Percentiles rank a stretch among this genome's conserved stretches.
Conservation (phyloP, 2,329 filamentous ascomycete species). For the Phyllachora maydis region DNA sequence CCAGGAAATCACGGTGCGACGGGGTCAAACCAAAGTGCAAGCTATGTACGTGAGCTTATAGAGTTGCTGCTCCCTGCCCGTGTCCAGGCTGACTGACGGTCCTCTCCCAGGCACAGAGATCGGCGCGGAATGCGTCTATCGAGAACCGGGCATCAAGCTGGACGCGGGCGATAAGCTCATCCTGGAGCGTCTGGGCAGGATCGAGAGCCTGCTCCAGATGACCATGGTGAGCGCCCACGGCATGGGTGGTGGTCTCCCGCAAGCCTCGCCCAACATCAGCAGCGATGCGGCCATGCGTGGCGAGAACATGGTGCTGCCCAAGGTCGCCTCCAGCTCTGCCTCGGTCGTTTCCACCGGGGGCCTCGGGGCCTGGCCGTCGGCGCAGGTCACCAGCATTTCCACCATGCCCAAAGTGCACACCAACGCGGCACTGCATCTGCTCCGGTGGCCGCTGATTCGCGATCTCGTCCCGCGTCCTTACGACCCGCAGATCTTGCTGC, state of each 20-base stretch:
- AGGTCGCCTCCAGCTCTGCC: conserved; percentile 23
- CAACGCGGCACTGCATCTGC: conserved; percentile 55
- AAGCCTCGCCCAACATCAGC: conserved; percentile 43
- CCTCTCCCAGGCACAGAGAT: too few relatives aligned
- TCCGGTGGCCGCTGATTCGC: conserved; percentile 65
- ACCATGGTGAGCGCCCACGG: conserved; percentile 32
- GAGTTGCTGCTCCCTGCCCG: too few relatives aligned
- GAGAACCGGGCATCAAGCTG: conserved; percentile 71
- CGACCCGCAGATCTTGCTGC: conserved; percentile 62
- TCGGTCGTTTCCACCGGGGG: conserved; percentile 40
- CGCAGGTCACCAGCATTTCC: conserved; percentile 44
- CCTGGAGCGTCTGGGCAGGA: conserved; percentile 54
- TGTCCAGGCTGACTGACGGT: too few relatives aligned
- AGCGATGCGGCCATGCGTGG: conserved; percentile 40
- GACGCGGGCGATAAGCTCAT: conserved; percentile 77
- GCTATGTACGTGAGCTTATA: too few relatives aligned
- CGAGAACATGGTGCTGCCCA: conserved; percentile 29
- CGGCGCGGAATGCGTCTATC: conserved; percentile 65
- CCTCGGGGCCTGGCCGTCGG: conserved; percentile 48
- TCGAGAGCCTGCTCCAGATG: conserved; percentile 61
- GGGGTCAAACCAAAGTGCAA: conserved; percentile 68
- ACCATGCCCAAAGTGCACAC: conserved; percentile 76
- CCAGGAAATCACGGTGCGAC: conserved; percentile 61
- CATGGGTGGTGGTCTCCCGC: conserved; percentile 31
- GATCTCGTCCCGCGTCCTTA: conserved; percentile 59